Evolutionary conservation across 176 grass and related monocot species (phyloP).

Genomic region (Oryza australiensis): DNA sequence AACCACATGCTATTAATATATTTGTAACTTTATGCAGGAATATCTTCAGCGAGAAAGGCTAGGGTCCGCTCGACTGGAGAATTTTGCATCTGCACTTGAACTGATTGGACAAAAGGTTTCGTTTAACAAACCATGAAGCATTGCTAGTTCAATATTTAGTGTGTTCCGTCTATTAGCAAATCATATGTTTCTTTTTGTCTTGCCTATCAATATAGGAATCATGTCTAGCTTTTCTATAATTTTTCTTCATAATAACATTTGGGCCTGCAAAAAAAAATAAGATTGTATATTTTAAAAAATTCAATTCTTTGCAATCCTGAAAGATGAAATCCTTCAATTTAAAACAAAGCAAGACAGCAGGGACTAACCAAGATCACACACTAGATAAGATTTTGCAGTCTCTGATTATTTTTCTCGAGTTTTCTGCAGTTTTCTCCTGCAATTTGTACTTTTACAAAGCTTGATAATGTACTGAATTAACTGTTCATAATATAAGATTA

Average conservation of each 20-base stretch:
- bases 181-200: background rate
- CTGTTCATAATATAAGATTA: background rate
- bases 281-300: background rate
- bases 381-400: background rate
- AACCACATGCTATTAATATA: conserved; percentile 25
- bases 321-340: background rate
- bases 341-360: background rate
- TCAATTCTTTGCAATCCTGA: background rate
- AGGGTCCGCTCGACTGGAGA: conserved; percentile 84
- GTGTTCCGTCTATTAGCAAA: background rate
- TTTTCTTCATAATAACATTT: conserved; percentile 14
- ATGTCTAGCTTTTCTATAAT: background rate
- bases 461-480: background rate
- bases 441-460: background rate
- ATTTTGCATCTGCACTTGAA: conserved; percentile 98
- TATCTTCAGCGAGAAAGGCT: conserved; percentile 95
- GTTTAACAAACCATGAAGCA: background rate
- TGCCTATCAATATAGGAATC: conserved; percentile 1
- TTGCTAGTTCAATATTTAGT: conserved; percentile 2
- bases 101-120: conserved; percentile 95
- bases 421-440: background rate
- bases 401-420: background rate
- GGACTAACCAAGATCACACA: background rate
- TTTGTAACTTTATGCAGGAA: conserved; percentile 60
- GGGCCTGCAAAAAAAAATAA: background rate